A percentile compares a stretch with the other conserved stretches of the same genome.
phyloP scores from a whole-genome alignment of 2,329 filamentous ascomycete species.

The Massarina eburnea region DNA sequence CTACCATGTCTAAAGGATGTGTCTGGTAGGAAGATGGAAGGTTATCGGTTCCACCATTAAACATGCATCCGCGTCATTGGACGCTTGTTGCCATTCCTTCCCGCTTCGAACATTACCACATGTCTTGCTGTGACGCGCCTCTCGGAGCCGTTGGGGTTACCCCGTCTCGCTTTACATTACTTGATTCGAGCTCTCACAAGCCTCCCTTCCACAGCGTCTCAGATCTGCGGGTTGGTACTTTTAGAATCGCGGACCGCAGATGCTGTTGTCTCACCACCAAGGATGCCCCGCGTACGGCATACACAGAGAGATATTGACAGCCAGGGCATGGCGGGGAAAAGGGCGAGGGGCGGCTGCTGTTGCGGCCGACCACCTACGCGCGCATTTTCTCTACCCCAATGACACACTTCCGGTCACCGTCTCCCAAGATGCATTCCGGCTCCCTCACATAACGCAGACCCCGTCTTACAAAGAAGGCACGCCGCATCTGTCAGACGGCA shows the following conservation, averaged over 20 bases:
- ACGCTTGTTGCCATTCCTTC: neutral
- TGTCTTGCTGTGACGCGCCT: slow-evolving; percentile 1
- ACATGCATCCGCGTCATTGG: neutral
- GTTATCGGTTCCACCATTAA: slow-evolving; percentile 7
- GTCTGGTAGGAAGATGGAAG: slow-evolving; percentile 9
- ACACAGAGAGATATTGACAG: neutral
- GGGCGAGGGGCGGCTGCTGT: neutral
- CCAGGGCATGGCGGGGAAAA: neutral
- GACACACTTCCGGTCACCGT: neutral
- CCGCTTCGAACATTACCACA: neutral
- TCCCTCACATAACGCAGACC: neutral
- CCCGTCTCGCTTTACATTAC: slow-evolving; percentile 18
- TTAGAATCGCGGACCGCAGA: neutral
- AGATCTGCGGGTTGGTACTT: slow-evolving; percentile 17
- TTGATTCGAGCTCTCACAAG: slow-evolving; percentile 8
- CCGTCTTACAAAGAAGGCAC: slow-evolving; percentile 11
- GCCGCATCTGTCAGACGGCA: slow-evolving; percentile 20
- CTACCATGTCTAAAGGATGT: slow-evolving; percentile 22
- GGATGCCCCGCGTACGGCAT: neutral
- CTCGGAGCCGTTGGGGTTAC: slow-evolving; percentile 17
- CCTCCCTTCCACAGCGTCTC: slow-evolving; percentile 11
- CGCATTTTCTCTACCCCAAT: neutral
- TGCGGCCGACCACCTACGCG: neutral
- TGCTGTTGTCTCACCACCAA: neutral
- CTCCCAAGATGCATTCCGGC: neutral